These are phyloP conservation scores for Ogataea corticis DNA, from an alignment of 805 yeast species.

Conservation along the genomic window DNA sequence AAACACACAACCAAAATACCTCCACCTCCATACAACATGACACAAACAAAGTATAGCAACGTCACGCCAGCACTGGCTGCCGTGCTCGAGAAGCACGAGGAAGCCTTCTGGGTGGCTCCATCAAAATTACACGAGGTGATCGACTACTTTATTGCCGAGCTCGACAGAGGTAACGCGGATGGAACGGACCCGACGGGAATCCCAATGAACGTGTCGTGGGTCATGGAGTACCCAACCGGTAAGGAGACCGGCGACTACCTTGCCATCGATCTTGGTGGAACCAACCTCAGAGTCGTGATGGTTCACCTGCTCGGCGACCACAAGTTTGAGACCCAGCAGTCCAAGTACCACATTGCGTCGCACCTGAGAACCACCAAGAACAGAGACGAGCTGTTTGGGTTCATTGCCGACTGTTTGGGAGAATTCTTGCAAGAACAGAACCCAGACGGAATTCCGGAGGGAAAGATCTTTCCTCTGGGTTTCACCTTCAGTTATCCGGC, in stretches of 20 bases:
- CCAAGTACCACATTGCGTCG: conserved; percentile 80
- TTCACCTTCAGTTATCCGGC: conserved; percentile 97
- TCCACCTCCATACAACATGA: conserved; percentile 2
- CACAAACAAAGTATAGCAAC: background rate
- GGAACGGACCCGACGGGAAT: conserved; percentile 47
- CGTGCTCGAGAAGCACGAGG: conserved; percentile 37
- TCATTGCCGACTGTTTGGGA: conserved; percentile 83
- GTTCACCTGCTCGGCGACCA: conserved; percentile 65
- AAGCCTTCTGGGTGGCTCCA: conserved; percentile 43
- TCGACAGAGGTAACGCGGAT: conserved; percentile 54
- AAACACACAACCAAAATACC: too few relatives aligned
- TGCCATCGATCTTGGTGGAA: conserved; percentile 65
- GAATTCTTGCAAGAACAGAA: conserved; percentile 65
- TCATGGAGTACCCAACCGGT: conserved; percentile 59
- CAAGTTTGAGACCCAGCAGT: conserved; percentile 84
- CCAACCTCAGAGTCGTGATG: conserved; percentile 59
- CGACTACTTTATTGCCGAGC: conserved; percentile 50
- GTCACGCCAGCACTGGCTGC: conserved; percentile 33
- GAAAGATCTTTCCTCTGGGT: conserved; percentile 73
- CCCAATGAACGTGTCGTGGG: conserved; percentile 65
- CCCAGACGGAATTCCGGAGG: conserved; percentile 64
- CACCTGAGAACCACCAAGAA: conserved; percentile 75
- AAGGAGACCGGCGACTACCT: conserved; percentile 57
- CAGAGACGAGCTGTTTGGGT: conserved; percentile 77
- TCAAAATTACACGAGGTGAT: conserved; percentile 45